Percentiles rank a stretch among this genome's conserved stretches.
Conservation (phyloP, 169 alveolate species). For the Plasmodium reichenowi region DNA sequence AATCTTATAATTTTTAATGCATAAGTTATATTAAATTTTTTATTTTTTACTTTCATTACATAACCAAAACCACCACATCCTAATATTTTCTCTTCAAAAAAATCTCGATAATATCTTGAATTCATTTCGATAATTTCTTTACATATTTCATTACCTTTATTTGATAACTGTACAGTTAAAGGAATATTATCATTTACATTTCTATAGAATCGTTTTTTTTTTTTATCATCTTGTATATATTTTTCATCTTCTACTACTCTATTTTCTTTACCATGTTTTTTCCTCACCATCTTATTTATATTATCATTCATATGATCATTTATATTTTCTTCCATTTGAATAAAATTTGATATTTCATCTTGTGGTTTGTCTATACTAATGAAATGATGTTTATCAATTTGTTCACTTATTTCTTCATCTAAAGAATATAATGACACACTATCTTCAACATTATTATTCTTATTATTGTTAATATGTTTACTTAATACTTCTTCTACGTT, state of each 20-base stretch:
- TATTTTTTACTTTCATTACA: slow-evolving; percentile 85
- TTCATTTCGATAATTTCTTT: slow-evolving; percentile 66
- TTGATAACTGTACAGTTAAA: slow-evolving; percentile 27
- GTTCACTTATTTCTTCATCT: no score
- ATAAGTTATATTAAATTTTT: slow-evolving; percentile 82
- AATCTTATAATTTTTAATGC: slow-evolving; percentile 86
- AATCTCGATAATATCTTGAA: slow-evolving; percentile 86
- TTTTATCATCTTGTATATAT: slow-evolving; percentile 32
- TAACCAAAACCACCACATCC: slow-evolving; percentile 91
- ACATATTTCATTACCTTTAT: slow-evolving; percentile 69
- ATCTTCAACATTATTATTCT: neutral
- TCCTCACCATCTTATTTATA: slow-evolving; percentile 3
- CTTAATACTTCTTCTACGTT: neutral
- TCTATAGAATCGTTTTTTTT: slow-evolving; percentile 35
- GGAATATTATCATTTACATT: slow-evolving; percentile 67
- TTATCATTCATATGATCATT: slow-evolving; percentile 30
- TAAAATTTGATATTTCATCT: slow-evolving; percentile 13
- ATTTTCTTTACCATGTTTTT: neutral
- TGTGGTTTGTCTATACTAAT: neutral
- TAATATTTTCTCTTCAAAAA: slow-evolving; percentile 82
- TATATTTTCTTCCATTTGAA: slow-evolving; percentile 56
- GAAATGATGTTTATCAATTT: no score
- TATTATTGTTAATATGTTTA: neutral
- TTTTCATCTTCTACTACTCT: slow-evolving; percentile 15
- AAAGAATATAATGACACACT: no score